phyloP scores from a whole-genome alignment of 1,139 yeast genomes.

The Sugiyamaella novakii region DNA sequence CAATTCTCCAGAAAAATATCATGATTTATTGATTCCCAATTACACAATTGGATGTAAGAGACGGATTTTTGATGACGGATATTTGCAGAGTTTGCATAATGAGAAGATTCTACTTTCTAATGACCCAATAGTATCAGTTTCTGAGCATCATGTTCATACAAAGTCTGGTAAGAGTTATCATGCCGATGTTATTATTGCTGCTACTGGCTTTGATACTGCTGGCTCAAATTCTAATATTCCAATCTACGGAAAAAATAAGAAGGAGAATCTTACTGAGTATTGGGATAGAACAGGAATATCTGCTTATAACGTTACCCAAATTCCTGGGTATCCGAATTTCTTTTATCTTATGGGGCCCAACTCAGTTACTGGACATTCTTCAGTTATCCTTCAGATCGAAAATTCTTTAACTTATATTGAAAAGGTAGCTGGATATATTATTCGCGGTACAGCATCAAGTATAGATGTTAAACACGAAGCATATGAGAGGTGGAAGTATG shows the following conservation, averaged over 20 bases:
- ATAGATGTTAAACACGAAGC: constrained; percentile 25
- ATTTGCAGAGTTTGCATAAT: constrained; percentile 34
- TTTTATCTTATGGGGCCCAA: constrained; percentile 29
- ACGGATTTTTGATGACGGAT: constrained; percentile 38
- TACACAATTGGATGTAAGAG: constrained; percentile 37
- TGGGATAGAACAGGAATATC: constrained; percentile 27
- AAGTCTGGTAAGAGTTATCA: constrained; percentile 32
- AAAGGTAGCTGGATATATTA: constrained; percentile 22
- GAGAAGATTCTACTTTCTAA: constrained; percentile 33
- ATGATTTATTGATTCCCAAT: constrained; percentile 35
- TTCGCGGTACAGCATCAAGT: constrained; percentile 22
- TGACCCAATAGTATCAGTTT: constrained; percentile 34
- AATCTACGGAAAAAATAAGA: constrained; percentile 23
- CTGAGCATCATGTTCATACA: constrained; percentile 31
- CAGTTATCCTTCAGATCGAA: constrained; percentile 27
- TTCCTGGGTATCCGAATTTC: constrained; percentile 28
- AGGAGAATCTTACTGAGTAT: constrained; percentile 22
- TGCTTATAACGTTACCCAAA: constrained; percentile 27
- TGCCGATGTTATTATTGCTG: constrained; percentile 37
- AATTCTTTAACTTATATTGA: constrained; percentile 24
- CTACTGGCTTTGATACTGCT: constrained; percentile 36
- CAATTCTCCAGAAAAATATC: constrained; percentile 29
- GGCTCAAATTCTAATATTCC: constrained; percentile 9
- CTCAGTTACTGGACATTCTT: constrained; percentile 28
- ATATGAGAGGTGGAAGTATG: constrained; percentile 21